Evolutionary conservation across 176 grass and related monocot genomes (phyloP), one percentile per base, ranked within the genome.

Genomic region (Tillandsia leiboldiana): DNA sequence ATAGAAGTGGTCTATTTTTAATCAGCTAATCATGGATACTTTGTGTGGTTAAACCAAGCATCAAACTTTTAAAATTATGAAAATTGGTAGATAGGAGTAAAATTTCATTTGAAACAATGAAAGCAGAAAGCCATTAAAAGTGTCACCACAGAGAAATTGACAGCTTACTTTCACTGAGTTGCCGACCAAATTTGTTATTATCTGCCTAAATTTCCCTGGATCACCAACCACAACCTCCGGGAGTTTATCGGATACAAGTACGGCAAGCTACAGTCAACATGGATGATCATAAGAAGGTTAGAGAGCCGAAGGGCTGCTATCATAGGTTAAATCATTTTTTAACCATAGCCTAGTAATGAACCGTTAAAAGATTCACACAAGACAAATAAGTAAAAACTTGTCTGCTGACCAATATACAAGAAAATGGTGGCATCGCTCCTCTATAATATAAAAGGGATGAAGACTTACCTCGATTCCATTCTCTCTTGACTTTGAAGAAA

Each of bases 151-250:
- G 18, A 64, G 84, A 85, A 85, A 58, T n/a, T 51, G 22, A 57
- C 11, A 76, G 29, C 80, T 86, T 96, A 96, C 92, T 80, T 96
- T 96, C 20, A 96, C 83, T 53, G 92, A 90, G 53, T 96, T 96
- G 50, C 88, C 86, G 18, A 96, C 92, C 48, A 96, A 83, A 87
- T 96, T 96, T 79, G 92, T 96, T 59, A 96, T 72, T 84, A 96
- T 90, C 73, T 96, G 88, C 48, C 86, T 80, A 83, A 89, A 96
- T 66, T 88, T 89, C 81, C 86, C 91, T 52, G 88, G 92, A 82
- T 96, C 92, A 33, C 92, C 92, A 17, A 84, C 76, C 63, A 96
- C 86, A 78, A 87, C 73, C 27, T 92, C 80, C 48, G 92, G 92
- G 72, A 96, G 86, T 10, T 90, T 68, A 9, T 92, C 88, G 24